Evolutionary conservation across 2,329 filamentous ascomycete genomes (phyloP), one percentile per base, ranked within the genome.

Genomic region (Knoxdaviesia capensis): DNA sequence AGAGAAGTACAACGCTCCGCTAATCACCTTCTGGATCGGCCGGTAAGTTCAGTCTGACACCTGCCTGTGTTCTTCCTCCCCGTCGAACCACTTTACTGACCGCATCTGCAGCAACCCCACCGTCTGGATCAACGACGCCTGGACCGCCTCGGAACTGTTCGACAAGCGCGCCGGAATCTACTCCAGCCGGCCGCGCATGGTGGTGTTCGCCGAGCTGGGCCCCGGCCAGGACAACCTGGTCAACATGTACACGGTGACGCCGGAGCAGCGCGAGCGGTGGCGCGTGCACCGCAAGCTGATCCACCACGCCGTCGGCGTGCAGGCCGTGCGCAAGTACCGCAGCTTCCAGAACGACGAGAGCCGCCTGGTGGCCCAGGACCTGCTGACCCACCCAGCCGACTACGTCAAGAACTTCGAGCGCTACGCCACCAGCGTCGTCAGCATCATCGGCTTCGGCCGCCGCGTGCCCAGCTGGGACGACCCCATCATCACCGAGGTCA

Each of bases 401-500:
- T 52, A 50, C 6, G 48, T 56, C n/a, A 37, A 34, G 42, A 31
- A 34, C 10, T 41, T 44, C 29, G 42, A 72, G 54, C 58, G 68
- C 7, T 60, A 65, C 39, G 66, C 68, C 7, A 69, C 66, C 0
- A 68, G 64, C 40, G 68, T 71, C 1, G 64, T 70, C 0, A 67
- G 62, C 6, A 67, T 71, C 41, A 69, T 75, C 46, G 71, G 65
- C 0, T 74, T 71, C 49, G 71, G 71, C 1, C 56, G 69, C 6
- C 57, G 71, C 7, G 62, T 71, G 1, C 61, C 60, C 6, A 62
- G 52, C 41, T 64, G 54, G 49, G 57, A 64, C 10, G 70, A 75
- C 48, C 69, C 69, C 5, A 71, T 71, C 49, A 67, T 74, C 45
- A 70, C 69, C 3, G 69, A 74, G 50, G 71, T 69, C n/a, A 68